phyloP scores from a whole-genome alignment of 1,284 basidiomycete species.

The Fomitopsis betulina region DNA sequence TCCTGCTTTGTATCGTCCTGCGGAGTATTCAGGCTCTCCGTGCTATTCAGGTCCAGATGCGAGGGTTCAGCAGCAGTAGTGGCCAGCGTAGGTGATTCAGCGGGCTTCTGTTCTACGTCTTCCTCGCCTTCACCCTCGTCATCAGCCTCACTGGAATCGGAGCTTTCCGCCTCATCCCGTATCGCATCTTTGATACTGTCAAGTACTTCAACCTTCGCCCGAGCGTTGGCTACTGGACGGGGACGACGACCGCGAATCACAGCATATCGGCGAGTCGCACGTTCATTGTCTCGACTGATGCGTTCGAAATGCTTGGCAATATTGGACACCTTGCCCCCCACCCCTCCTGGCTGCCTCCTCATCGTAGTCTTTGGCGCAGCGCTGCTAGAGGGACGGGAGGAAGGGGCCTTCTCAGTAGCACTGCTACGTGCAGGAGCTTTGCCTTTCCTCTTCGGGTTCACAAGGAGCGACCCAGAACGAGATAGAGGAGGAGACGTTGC shows the following conservation, averaged over 20 bases:
- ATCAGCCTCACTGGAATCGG: constrained; percentile 83
- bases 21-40: no score
- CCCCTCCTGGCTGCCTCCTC: constrained; percentile 43
- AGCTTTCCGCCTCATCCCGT: constrained; percentile 78
- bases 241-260: constrained; percentile 86
- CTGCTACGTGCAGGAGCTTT: constrained; percentile 36
- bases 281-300: constrained; percentile 63
- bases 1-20: not conserved
- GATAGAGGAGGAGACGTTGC: constrained; percentile 38
- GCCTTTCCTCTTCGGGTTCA: constrained; percentile 29
- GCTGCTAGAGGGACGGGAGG: constrained; percentile 39
- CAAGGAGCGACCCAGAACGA: constrained; percentile 13
- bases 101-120: constrained; percentile 34
- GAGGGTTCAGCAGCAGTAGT: not conserved
- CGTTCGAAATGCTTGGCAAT: constrained; percentile 78
- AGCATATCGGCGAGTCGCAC: constrained; percentile 63
- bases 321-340: constrained; percentile 64
- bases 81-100: constrained; percentile 20
- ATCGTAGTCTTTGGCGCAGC: constrained; percentile 44
- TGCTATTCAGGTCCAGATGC: not conserved
- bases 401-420: constrained; percentile 44
- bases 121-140: constrained; percentile 76
- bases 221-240: constrained; percentile 88
- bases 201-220: constrained; percentile 88
- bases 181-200: constrained; percentile 92